phyloP scores from a whole-genome alignment of 23 red algal genomes.

The Pyropia haitanensis region DNA sequence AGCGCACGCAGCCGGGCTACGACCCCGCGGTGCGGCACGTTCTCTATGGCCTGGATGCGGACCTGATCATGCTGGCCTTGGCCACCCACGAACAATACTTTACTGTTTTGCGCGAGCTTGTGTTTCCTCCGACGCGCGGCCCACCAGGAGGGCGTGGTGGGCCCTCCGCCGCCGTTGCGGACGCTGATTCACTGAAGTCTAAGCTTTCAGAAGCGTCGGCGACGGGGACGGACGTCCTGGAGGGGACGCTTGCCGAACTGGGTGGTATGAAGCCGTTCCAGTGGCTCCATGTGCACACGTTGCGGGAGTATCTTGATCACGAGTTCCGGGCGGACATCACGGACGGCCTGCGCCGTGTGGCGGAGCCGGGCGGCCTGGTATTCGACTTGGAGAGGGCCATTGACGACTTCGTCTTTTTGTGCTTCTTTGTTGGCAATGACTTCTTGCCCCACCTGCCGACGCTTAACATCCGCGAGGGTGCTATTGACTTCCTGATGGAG shows the following conservation, averaged over 20 bases:
- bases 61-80: conserved; percentile 97
- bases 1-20: conserved; percentile 49
- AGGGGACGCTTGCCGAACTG: conserved; percentile 18
- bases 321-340: conserved; percentile 63
- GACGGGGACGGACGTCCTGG: too few species aligned
- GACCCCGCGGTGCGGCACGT: conserved; percentile 56
- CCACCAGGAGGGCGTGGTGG: too few species aligned
- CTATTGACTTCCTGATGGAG: conserved; percentile 84
- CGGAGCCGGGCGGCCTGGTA: not conserved
- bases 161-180: too few species aligned
- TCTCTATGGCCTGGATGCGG: conserved; percentile 99
- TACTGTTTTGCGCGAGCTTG: conserved; percentile 79
- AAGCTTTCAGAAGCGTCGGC: too few species aligned
- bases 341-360: not conserved
- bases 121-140: conserved; percentile 11
- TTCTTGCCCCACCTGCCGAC: conserved; percentile 93
- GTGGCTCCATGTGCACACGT: conserved; percentile 62
- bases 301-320: conserved; percentile 85
- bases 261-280: conserved; percentile 79
- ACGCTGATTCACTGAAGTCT: too few species aligned
- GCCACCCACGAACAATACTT: conserved; percentile 94
- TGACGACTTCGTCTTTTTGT: conserved; percentile 97
- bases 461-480: conserved; percentile 95
- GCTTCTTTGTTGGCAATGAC: conserved; percentile 99
- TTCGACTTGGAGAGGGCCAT: conserved; percentile 86